These are phyloP conservation scores for Neoarthrinium moseri DNA, from an alignment of 2,329 filamentous ascomycete genomes.

Conservation along the genomic window DNA sequence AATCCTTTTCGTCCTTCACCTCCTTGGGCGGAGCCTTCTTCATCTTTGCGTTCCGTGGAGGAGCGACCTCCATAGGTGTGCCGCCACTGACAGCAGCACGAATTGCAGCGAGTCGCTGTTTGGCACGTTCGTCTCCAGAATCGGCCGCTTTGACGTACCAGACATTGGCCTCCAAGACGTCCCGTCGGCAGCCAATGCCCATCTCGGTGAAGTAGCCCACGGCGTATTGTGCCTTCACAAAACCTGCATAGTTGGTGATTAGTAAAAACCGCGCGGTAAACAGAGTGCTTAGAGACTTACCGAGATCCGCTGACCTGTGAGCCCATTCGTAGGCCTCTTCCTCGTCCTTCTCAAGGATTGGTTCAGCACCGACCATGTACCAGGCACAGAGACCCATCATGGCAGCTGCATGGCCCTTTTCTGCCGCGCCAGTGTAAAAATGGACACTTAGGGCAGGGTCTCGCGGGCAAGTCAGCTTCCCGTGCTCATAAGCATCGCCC, in stretches of 20 bases:
- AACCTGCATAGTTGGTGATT: conserved; percentile 42
- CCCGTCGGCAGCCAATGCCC: conserved; percentile 92
- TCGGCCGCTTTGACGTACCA: conserved; percentile 98
- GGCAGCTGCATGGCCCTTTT: conserved; percentile 76
- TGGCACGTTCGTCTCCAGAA: conserved; percentile 85
- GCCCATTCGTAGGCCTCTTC: conserved; percentile 98
- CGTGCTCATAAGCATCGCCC: conserved; percentile 97
- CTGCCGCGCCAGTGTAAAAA: conserved; percentile 92
- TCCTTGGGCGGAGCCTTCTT: conserved; percentile 40
- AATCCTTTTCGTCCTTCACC: conserved; percentile 53
- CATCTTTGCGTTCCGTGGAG: conserved; percentile 50
- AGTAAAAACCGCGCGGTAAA: not conserved
- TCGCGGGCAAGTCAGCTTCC: conserved; percentile 78
- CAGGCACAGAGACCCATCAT: conserved; percentile 99
- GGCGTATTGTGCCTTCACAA: conserved; percentile 82
- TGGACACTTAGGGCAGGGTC: conserved; percentile 94
- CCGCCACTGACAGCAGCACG: conserved; percentile 69
- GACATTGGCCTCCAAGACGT: conserved; percentile 94
- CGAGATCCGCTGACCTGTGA: conserved; percentile 77
- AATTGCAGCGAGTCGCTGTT: conserved; percentile 82
- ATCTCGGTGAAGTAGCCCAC: conserved; percentile 98
- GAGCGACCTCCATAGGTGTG: conserved; percentile 54
- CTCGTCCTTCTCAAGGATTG: conserved; percentile 91
- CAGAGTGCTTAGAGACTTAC: conserved; percentile 49
- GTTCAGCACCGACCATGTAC: conserved; percentile 95